Evolutionary conservation across 495 filamentous ascomycete species (phyloP).

Genomic region (Talaromyces nanjingensis): DNA sequence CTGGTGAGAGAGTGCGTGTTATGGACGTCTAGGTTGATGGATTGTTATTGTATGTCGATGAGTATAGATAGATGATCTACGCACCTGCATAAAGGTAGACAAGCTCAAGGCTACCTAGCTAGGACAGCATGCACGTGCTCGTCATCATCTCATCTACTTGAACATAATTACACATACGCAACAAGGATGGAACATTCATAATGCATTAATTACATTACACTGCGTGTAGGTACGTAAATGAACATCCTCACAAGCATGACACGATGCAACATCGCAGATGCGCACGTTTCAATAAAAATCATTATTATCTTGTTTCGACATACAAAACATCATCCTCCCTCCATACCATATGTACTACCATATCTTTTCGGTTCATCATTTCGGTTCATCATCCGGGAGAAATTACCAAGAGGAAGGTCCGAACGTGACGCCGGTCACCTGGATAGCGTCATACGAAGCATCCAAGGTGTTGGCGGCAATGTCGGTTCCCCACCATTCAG

Average conservation of each 20-base stretch:
- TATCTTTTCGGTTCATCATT: background rate
- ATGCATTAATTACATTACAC: constrained; percentile 5
- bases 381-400: background rate
- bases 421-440: constrained; percentile 46
- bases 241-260: background rate
- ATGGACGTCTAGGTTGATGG: no score
- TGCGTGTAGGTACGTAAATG: background rate
- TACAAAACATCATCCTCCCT: background rate
- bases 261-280: background rate
- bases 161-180: no score
- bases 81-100: no score
- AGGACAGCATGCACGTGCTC: no score
- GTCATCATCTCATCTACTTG: no score
- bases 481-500: constrained; percentile 62
- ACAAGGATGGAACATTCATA: background rate
- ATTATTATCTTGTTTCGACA: background rate
- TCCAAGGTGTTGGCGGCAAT: constrained; percentile 41
- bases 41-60: no score
- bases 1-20: no score
- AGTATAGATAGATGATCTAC: no score
- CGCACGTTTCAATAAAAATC: background rate
- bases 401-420: constrained; percentile 46
- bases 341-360: background rate
- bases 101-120: no score
- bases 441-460: constrained; percentile 29